Evolutionary conservation across 305 asterid genomes (phyloP).

Genomic region (Fraxinus nigra): DNA sequence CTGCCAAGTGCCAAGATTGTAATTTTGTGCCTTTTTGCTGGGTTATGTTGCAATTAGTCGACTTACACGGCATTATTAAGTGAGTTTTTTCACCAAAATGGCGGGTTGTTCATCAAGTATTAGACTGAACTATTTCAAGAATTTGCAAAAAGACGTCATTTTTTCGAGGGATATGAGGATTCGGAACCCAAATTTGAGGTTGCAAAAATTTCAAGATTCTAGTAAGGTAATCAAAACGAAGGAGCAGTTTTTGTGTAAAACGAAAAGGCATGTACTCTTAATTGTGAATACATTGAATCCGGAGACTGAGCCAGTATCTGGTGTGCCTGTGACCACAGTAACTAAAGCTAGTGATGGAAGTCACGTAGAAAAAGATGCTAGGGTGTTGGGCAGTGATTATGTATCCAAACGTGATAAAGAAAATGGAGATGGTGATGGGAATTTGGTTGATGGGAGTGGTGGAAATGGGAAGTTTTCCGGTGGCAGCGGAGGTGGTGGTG

Average conservation of each 20-base stretch:
- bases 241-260: constrained; percentile 24
- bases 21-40: constrained; percentile 11
- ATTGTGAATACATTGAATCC: constrained; percentile 43
- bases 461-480: constrained; percentile 56
- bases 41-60: constrained; percentile 35
- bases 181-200: constrained; percentile 26
- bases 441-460: constrained; percentile 35
- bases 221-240: constrained; percentile 21
- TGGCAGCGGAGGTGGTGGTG: constrained; percentile 38
- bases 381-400: constrained; percentile 23
- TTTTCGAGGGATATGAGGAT: constrained; percentile 15
- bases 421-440: constrained; percentile 38
- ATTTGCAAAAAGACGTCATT: constrained; percentile 40
- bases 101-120: constrained; percentile 56
- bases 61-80: constrained; percentile 13
- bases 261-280: constrained; percentile 30
- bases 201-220: constrained; percentile 25
- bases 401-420: constrained; percentile 23
- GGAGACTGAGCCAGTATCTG: constrained; percentile 41
- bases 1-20: not conserved
- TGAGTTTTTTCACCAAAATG: constrained; percentile 29
- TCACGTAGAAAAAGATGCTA: constrained; percentile 33
- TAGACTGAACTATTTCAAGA: constrained; percentile 39
- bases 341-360: constrained; percentile 24
- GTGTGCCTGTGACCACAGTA: constrained; percentile 26